A percentile compares a stretch with the other conserved stretches of the same genome.
These are phyloP conservation scores for Solanum sejunctum DNA, from an alignment of 257 asterid species.

Conservation along the genomic window DNA sequence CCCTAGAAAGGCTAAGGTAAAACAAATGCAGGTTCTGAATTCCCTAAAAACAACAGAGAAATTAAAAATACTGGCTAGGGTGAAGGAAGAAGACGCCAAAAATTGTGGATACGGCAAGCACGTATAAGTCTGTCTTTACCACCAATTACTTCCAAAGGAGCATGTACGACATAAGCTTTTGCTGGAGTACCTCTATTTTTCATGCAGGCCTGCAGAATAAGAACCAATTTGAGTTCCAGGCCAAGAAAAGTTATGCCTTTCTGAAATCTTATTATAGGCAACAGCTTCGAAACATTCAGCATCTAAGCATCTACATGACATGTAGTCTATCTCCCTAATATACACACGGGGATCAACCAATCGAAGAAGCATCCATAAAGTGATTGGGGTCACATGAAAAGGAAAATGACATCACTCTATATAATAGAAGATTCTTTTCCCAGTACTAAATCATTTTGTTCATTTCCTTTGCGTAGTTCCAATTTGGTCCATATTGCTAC, in stretches of 20 bases:
- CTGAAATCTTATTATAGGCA: background rate
- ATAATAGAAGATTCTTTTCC: background rate
- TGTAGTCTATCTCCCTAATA: background rate
- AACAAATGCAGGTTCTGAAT: conserved; percentile 1
- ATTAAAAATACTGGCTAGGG: background rate
- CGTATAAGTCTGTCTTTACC: conserved; percentile 57
- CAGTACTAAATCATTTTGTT: background rate
- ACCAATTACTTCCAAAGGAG: conserved; percentile 79
- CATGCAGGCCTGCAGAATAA: conserved; percentile 60
- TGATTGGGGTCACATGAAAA: background rate
- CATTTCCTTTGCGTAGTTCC: background rate
- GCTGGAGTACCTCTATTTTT: conserved; percentile 38
- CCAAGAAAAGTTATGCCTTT: background rate
- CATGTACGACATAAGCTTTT: conserved; percentile 68
- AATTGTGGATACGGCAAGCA: conserved; percentile 77
- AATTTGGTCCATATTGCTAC: background rate
- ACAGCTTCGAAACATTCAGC: background rate
- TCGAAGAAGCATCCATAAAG: background rate
- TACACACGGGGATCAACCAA: background rate
- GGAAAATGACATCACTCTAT: background rate
- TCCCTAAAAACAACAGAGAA: background rate
- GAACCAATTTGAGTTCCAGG: background rate
- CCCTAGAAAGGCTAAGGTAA: conserved; percentile 59
- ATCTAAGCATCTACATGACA: background rate
- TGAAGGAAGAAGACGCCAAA: conserved; percentile 1